These are phyloP conservation scores for Malus hybrid DNA, from an alignment of 331 rosid genomes.

Conservation along the genomic window DNA sequence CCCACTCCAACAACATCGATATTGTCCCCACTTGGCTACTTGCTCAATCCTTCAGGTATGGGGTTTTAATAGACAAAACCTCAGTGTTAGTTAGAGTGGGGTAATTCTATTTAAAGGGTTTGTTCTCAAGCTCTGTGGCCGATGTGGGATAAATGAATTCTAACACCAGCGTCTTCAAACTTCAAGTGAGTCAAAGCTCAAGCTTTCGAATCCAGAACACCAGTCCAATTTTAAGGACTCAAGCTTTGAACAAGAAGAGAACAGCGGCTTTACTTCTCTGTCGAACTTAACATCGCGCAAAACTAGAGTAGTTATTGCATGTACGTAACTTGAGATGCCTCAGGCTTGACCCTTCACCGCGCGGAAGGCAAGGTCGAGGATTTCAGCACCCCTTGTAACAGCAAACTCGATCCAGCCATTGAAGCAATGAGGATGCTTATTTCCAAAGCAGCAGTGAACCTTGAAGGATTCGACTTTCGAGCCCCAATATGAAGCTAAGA, in stretches of 20 bases:
- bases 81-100: no score
- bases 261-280: not conserved
- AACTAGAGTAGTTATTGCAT: not conserved
- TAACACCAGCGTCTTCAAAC: not conserved
- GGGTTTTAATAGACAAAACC: no score
- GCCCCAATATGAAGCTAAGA: not conserved
- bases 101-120: no score
- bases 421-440: not conserved
- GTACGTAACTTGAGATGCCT: not conserved
- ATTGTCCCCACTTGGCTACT: no score
- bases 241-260: not conserved
- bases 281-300: not conserved
- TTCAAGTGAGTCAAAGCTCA: not conserved
- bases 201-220: not conserved
- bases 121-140: no score
- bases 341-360: not conserved
- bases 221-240: not conserved
- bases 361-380: not conserved
- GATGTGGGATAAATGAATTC: no score
- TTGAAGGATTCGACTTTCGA: not conserved
- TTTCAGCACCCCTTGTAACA: not conserved
- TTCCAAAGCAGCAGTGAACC: not conserved
- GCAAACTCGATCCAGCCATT: not conserved
- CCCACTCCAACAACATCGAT: no score
- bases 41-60: no score